Percentiles rank a stretch among this genome's conserved stretches.
Evolutionary conservation across 805 yeast species (phyloP).

Genomic region (Lipomyces sp.): DNA sequence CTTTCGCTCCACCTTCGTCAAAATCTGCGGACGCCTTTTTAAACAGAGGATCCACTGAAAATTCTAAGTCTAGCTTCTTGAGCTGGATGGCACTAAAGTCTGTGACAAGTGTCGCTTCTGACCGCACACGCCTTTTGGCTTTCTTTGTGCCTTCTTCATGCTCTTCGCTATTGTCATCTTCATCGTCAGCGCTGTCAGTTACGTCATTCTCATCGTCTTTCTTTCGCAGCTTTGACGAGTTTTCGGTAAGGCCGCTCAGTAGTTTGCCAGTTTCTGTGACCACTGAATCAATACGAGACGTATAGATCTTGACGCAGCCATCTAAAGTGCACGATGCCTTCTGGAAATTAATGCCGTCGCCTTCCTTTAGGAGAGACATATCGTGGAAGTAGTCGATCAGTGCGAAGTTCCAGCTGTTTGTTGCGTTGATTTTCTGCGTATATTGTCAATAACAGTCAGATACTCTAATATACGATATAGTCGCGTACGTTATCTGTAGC

Average conservation of each 20-base stretch:
- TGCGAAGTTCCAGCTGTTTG: slow-evolving; percentile 89
- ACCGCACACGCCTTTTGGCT: slow-evolving; percentile 34
- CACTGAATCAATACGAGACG: slow-evolving; percentile 88
- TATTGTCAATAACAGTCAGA: slow-evolving; percentile 11
- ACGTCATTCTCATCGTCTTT: slow-evolving; percentile 31
- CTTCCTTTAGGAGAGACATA: slow-evolving; percentile 71
- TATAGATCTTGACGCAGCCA: slow-evolving; percentile 91
- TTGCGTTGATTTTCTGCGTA: slow-evolving; percentile 67
- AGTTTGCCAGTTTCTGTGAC: slow-evolving; percentile 88
- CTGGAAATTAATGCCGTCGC: slow-evolving; percentile 83
- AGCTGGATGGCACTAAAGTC: slow-evolving; percentile 43
- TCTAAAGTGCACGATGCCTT: slow-evolving; percentile 89
- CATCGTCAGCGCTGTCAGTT: slow-evolving; percentile 36
- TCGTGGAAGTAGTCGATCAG: slow-evolving; percentile 91
- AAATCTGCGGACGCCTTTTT: slow-evolving; percentile 53
- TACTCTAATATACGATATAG: neutral
- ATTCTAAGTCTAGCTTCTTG: slow-evolving; percentile 47
- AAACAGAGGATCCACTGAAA: slow-evolving; percentile 50
- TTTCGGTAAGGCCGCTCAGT: slow-evolving; percentile 69
- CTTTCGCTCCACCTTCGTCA: slow-evolving; percentile 52
- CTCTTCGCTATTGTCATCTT: slow-evolving; percentile 40
- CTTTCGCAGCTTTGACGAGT: slow-evolving; percentile 35
- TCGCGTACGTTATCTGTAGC: slow-evolving; percentile 65
- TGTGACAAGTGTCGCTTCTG: slow-evolving; percentile 44
- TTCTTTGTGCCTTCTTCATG: slow-evolving; percentile 32